Conservation (phyloP, 129 eudicot genomes). For the Chrysanthemum lavandulifolium region DNA sequence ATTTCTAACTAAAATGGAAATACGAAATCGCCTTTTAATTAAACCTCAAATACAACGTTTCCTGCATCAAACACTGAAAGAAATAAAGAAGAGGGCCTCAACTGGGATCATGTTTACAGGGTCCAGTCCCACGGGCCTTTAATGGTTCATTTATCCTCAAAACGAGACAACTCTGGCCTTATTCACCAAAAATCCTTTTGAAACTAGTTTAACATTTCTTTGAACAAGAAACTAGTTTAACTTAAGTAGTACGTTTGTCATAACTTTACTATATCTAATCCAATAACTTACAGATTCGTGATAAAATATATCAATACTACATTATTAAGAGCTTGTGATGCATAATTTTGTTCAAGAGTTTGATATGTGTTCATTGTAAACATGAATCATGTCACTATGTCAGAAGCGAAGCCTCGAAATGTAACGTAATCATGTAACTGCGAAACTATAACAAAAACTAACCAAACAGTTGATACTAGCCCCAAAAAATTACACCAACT, state of each 20-base stretch:
- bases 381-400: too few species aligned
- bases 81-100: neutral
- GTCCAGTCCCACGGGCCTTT: slow-evolving; percentile 14
- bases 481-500: too few species aligned
- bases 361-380: neutral
- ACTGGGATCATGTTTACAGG: slow-evolving; percentile 19
- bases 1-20: too few species aligned
- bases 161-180: slow-evolving; percentile 9
- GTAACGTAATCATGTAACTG: too few species aligned
- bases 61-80: neutral
- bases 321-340: neutral
- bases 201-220: neutral
- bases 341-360: neutral
- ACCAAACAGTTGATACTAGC: too few species aligned
- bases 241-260: too few species aligned
- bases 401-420: too few species aligned
- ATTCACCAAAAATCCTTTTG: neutral
- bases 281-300: too few species aligned
- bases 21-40: neutral
- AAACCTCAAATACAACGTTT: neutral
- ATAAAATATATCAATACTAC: too few species aligned
- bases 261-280: too few species aligned
- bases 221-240: neutral
- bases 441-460: too few species aligned
- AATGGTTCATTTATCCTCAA: slow-evolving; percentile 19